Conservation (phyloP, 2,329 filamentous ascomycete genomes). For the Botryotinia narcissicola region DNA sequence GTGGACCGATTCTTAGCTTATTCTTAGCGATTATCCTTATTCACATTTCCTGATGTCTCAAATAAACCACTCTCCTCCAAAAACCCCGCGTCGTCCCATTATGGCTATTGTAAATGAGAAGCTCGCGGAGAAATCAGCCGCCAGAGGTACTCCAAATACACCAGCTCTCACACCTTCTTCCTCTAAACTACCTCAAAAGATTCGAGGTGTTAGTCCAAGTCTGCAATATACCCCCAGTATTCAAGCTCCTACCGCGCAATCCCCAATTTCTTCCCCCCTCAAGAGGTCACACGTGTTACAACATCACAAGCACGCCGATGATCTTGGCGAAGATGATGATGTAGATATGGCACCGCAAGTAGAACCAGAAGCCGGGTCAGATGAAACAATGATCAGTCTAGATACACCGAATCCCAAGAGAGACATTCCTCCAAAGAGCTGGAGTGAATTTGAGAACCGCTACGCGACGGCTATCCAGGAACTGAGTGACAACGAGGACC, state of each 20-base stretch:
- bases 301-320: slow-evolving; percentile 3
- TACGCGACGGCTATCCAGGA: slow-evolving; percentile 66
- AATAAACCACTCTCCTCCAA: slow-evolving; percentile 19
- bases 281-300: slow-evolving; percentile 12
- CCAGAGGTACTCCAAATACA: slow-evolving; percentile 1
- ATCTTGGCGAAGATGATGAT: background rate
- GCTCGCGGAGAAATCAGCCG: slow-evolving; percentile 17
- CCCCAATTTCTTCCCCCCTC: slow-evolving; percentile 11
- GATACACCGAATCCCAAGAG: background rate
- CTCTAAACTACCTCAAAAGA: slow-evolving; percentile 19
- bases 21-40: slow-evolving; percentile 12
- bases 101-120: slow-evolving; percentile 24
- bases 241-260: slow-evolving; percentile 16
- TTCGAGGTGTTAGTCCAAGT: slow-evolving; percentile 7
- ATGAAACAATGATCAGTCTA: background rate
- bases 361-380: background rate
- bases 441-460: slow-evolving; percentile 68
- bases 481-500: slow-evolving; percentile 61
- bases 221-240: background rate
- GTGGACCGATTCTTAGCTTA: background rate
- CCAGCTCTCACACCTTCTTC: slow-evolving; percentile 14
- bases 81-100: slow-evolving; percentile 23
- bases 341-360: background rate
- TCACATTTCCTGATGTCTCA: slow-evolving; percentile 25
- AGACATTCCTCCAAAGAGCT: slow-evolving; percentile 55